Evolutionary conservation across 2,329 filamentous ascomycete genomes (phyloP).

Genomic region (Claviceps spartinae): DNA sequence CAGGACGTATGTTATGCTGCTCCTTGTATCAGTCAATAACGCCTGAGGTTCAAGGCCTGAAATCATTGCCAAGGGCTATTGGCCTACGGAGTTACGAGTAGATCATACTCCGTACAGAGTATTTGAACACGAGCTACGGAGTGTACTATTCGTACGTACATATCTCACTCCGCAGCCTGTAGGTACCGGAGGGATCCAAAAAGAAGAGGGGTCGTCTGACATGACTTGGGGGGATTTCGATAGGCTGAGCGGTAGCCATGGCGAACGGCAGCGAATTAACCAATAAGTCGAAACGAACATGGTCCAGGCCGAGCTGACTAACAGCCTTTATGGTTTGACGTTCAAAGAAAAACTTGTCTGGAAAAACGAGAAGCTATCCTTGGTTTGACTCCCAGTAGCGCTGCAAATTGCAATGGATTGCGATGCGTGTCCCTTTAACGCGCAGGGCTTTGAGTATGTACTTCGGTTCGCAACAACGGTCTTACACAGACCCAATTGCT

Average conservation of each 20-base stretch:
- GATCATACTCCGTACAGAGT: neutral
- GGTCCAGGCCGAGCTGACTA: neutral
- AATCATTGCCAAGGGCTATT: conserved; percentile 1
- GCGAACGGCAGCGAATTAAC: neutral
- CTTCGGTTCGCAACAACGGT: neutral
- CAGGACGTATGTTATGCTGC: neutral
- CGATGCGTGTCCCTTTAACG: neutral
- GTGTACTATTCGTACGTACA: no score
- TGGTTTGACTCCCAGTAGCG: neutral
- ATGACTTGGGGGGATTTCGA: neutral
- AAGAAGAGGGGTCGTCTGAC: neutral
- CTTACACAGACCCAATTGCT: neutral
- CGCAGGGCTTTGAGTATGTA: neutral
- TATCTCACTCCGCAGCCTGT: no score
- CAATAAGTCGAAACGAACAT: neutral
- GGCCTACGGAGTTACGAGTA: neutral
- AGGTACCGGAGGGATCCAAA: neutral
- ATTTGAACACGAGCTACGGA: neutral
- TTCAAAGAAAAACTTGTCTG: no score
- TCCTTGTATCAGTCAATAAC: neutral
- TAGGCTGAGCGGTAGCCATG: neutral
- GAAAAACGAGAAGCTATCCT: neutral
- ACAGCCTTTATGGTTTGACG: neutral
- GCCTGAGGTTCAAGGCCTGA: neutral
- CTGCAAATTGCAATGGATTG: neutral